Evolutionary conservation across 75 land plant species (phyloP), one percentile per base, ranked within the genome.

Genomic region (Selaginella tamariscina): DNA sequence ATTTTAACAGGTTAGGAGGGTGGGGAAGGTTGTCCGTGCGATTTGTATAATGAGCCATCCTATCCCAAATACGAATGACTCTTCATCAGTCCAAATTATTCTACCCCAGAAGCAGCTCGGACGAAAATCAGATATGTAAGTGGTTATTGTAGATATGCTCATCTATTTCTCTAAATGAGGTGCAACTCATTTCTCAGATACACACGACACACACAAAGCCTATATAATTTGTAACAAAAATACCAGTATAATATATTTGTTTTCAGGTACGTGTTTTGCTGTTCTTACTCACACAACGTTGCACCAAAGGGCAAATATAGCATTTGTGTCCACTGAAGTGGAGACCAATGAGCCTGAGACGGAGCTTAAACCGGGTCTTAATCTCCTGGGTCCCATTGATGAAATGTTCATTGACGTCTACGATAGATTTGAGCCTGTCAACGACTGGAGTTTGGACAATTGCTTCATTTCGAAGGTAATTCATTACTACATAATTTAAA

Each of bases 241-340:
- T n/a, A n/a, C n/a, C n/a, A 15, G 49, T 15, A 5, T 39, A 15
- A 39, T 39, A 39, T 39, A 39, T 5, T 33, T 62, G 28, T 0
- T 57, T 60, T 56, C 72, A 90, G 88, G 86, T 90, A 90, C 72
- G 74, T 90, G 56, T 90, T 88, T 68, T 86, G 92, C 73, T 86
- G 92, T 60, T 88, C 92, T 2, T 81, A 83, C 72, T 73, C 92
- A 0, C 92, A 88, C 60, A 88, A 88, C 70, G 89, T 88, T 32
- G 89, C 89, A 27, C 92, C 92, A 0, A 83, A 88, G 64, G 92
- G 92, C 28, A 86, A 86, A 77, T 88, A 86, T 88, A 32, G 92
- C 92, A 18, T 86, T 88, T 81, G 92, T 88, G 32, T 86, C 92
- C 28, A 74, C 89, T 9, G 86, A 83, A 66, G 92, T 84, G 31